Evolutionary conservation across 129 eudicot genomes (phyloP).

Genomic region (Helianthus tuberosus): DNA sequence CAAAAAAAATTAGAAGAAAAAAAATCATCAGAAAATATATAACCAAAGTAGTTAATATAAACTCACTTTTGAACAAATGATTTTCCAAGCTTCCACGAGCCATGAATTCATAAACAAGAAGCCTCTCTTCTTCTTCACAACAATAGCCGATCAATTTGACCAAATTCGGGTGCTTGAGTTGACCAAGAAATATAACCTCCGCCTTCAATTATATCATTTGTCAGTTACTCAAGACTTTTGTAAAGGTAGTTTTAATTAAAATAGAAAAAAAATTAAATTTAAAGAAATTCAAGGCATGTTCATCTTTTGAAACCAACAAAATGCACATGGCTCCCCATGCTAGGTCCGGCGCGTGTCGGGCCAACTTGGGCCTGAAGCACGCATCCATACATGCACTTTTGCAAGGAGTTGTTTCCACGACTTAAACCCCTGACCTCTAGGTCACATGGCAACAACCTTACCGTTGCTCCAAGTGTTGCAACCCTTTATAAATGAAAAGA

Average conservation of each 20-base stretch:
- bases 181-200: slow-evolving; percentile 96
- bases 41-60: not conserved
- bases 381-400: no score
- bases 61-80: slow-evolving; percentile 84
- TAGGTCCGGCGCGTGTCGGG: no score
- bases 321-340: no score
- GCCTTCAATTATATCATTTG: slow-evolving; percentile 46
- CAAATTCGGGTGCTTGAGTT: slow-evolving; percentile 82
- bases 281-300: not conserved
- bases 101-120: slow-evolving; percentile 95
- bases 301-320: not conserved
- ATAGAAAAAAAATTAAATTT: not conserved
- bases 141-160: slow-evolving; percentile 91
- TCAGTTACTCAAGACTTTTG: not conserved
- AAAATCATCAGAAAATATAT: not conserved
- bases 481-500: no score
- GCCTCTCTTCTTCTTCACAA: slow-evolving; percentile 91
- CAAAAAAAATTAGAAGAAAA: slow-evolving; percentile 2
- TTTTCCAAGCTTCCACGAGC: slow-evolving; percentile 96
- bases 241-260: not conserved
- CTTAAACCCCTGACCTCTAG: no score
- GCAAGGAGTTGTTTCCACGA: no score
- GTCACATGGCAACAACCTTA: no score
- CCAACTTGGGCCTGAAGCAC: no score
- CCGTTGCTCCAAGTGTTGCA: no score